A percentile compares a stretch with the other conserved stretches of the same genome.
Conservation (phyloP, 805 yeast genomes). For the Zygoascus biomembranicola region DNA sequence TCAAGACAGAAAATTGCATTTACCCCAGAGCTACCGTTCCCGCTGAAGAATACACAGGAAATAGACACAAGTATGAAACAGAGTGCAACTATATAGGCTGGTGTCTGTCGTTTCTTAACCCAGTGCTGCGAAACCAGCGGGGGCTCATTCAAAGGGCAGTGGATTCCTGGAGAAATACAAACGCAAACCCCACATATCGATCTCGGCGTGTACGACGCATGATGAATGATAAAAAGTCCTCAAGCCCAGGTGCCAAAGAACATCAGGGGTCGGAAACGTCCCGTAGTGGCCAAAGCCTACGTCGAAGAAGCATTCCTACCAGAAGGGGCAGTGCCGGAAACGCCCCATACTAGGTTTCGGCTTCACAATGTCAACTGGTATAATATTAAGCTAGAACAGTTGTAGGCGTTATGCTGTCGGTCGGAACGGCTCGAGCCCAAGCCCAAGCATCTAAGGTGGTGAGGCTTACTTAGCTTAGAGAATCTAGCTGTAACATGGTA, state of each 20-base stretch:
- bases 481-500: no score
- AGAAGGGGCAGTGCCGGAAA: no score
- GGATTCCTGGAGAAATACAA: slow-evolving; percentile 43
- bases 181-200: slow-evolving; percentile 33
- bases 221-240: background rate
- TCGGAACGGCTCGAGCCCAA: no score
- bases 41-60: slow-evolving; percentile 35
- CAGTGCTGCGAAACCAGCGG: slow-evolving; percentile 35
- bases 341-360: no score
- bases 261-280: background rate
- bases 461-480: no score
- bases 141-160: slow-evolving; percentile 46
- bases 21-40: slow-evolving; percentile 43
- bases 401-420: no score
- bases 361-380: no score
- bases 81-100: slow-evolving; percentile 44
- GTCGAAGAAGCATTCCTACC: no score
- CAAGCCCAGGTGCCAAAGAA: background rate
- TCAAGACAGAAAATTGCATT: slow-evolving; percentile 36
- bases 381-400: no score
- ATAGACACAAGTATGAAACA: slow-evolving; percentile 38
- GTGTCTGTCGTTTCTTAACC: slow-evolving; percentile 37
- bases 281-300: no score
- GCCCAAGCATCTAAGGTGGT: no score
- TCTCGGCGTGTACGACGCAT: slow-evolving; percentile 35